phyloP scores from a whole-genome alignment of 2,329 filamentous ascomycete genomes.

The Xylariaceae sp. region DNA sequence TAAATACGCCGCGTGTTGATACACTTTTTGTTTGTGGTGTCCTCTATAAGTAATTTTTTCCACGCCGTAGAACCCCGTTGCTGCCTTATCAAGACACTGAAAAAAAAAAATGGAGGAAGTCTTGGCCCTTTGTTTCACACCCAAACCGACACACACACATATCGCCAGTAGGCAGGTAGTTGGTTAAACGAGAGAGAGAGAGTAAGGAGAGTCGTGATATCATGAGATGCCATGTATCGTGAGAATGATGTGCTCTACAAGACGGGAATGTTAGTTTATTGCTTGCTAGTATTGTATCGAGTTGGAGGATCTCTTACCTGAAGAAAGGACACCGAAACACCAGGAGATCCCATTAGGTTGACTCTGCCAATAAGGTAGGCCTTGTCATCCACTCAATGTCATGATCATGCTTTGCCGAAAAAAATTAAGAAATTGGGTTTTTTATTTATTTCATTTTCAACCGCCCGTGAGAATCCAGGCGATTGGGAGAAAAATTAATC shows the following conservation, averaged over 20 bases:
- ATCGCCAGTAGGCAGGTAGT: conserved; percentile 26
- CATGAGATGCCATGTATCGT: conserved; percentile 35
- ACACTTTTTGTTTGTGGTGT: conserved; percentile 35
- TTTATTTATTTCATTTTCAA: neutral
- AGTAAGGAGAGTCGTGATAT: conserved; percentile 34
- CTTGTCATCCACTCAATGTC: neutral
- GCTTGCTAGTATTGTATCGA: neutral
- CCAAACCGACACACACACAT: conserved; percentile 28
- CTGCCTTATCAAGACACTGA: conserved; percentile 16
- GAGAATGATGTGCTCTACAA: conserved; percentile 27
- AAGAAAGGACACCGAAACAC: neutral
- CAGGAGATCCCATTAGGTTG: conserved; percentile 22
- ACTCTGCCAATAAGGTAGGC: neutral
- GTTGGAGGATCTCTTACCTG: neutral
- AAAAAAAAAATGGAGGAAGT: conserved; percentile 14
- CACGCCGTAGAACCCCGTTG: conserved; percentile 12
- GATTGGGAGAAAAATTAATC: conserved; percentile 40
- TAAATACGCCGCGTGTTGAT: conserved; percentile 36
- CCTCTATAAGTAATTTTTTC: conserved; percentile 33
- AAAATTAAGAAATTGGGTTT: too few species aligned
- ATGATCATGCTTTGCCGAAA: neutral
- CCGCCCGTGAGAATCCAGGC: neutral
- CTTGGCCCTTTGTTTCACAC: conserved; percentile 29
- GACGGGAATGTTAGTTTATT: neutral
- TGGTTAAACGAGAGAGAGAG: conserved; percentile 25